Conservation (phyloP, 306 rosid species). For the Rosa rugosa region DNA sequence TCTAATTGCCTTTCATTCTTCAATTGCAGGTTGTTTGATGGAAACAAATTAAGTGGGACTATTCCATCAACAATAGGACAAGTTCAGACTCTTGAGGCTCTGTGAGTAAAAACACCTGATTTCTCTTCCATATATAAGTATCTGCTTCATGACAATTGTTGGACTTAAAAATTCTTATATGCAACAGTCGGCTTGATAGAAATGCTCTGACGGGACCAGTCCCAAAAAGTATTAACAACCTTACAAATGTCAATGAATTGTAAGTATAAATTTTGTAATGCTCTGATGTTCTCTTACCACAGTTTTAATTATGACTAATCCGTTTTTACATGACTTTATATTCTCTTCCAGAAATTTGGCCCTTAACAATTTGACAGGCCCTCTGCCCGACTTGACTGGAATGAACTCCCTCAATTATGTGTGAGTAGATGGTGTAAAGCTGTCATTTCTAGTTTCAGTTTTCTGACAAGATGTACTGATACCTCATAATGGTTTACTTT, state of each 20-base stretch:
- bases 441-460: slow-evolving; percentile 14
- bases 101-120: slow-evolving; percentile 62
- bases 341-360: slow-evolving; percentile 70
- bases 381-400: slow-evolving; percentile 68
- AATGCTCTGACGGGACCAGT: slow-evolving; percentile 64
- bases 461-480: slow-evolving; percentile 16
- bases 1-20: slow-evolving; percentile 19
- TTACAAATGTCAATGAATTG: slow-evolving; percentile 67
- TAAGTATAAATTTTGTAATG: slow-evolving; percentile 39
- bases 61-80: slow-evolving; percentile 73
- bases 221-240: slow-evolving; percentile 68
- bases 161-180: slow-evolving; percentile 26
- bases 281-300: not conserved
- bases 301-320: slow-evolving; percentile 5
- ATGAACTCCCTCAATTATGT: slow-evolving; percentile 68
- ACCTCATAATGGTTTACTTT: slow-evolving; percentile 17
- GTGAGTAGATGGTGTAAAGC: slow-evolving; percentile 47
- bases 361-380: slow-evolving; percentile 54
- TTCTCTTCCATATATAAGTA: not conserved
- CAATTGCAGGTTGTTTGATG: slow-evolving; percentile 70
- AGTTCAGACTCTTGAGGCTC: slow-evolving; percentile 85
- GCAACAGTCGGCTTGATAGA: slow-evolving; percentile 90
- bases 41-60: slow-evolving; percentile 56
- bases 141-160: slow-evolving; percentile 6
- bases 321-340: slow-evolving; percentile 10